Evolutionary conservation across 352 stramenopile species (phyloP), one percentile per base, ranked within the genome.

Genomic region (Globisporangium splendens): DNA sequence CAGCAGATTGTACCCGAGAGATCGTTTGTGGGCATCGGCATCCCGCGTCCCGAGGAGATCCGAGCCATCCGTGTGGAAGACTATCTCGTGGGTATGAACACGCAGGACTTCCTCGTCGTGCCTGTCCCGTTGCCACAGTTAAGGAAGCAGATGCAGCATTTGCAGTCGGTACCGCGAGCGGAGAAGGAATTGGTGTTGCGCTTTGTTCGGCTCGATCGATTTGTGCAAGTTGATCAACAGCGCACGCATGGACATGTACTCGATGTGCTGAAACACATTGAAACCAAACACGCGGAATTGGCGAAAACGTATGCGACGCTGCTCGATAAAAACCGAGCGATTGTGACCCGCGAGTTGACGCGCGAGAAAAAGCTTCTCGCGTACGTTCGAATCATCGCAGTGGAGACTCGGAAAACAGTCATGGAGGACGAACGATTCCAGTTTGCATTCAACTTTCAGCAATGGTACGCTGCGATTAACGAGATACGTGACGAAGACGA

Each of bases 21-120:
- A 17, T 46, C 44, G 3, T 51, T 63, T 35, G 54, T 53, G 18
- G 28, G 39, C 42, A 62, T 78, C n/a, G 24, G 41, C 17, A 35
- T 46, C 21, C 44, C 46, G 41, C 71, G 78, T 4, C 58, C 61
- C 21, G 68, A 85, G 33, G 73, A 72, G 17, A 89, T 98, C 55
- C 83, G 81, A 18, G 84, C 98, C 44, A 91, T 99, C 54, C 78
- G 88, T 17, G 78, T 97, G 58, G 83, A 88, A 24, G 84, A 98
- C 42, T 98, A 98, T 63, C 90, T 99, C 15, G 83, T 96, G 10
- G 79, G 79, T 0, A 70, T 91, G 48, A 68, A 74, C 50, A 50
- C 63, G 6, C 66, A 84, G 18, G 70, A 93, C 56, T 69, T 91
- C 50, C 68, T 91, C 38, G 28, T 86, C 0, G 71, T 50, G 12